Evolutionary conservation across 805 yeast species (phyloP), one percentile per base, ranked within the genome.

Genomic region (Kodamaea hsintzibuensis): DNA sequence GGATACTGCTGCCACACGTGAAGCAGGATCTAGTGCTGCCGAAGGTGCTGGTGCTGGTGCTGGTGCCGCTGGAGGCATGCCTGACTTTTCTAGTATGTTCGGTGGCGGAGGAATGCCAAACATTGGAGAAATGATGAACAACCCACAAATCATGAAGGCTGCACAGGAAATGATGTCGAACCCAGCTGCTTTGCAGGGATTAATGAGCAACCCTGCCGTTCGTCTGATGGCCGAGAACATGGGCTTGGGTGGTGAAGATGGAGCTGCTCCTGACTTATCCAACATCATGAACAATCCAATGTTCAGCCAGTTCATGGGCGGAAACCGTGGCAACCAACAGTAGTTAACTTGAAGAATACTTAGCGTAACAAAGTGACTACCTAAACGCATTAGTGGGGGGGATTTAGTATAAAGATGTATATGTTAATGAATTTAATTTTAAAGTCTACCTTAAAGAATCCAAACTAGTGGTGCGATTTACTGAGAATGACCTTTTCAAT

Each of bases 141-240:
- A 92, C 72, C 99, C 99, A n/a, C 93, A 86, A 71, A 71, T 93
- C 57, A 87, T 87, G 87, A 88, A 86, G 70, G 91, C 91, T 69
- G 96, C 96, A 44, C 92, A 88, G 71, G 82, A 82, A 65, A 78
- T 91, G 84, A 89, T 91, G 97, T 82, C 84, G 51, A 85, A 91
- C 68, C 97, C 98, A 38, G 80, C 75, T 37, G 90, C 95, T 47
- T 73, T 91, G 78, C 77, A 74, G 56, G 83, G 84, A 48, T 73
- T 92, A 67, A 82, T 92, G 89, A 82, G 74, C 70, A 88, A 90
- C 70, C 97, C 97, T 16, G 82, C 85, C 60, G 67, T 91, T 25
- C 84, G 84, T 66, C 87, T 86, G 67, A 89, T 92, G 96, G 97
- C 97, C 45, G 83, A 84, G 60, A 82, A 78, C 55, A 77, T 90